A percentile compares a stretch with the other conserved stretches of the same genome.
These are phyloP conservation scores for Puccinia polysora DNA, from an alignment of 1,284 basidiomycete species.

Conservation along the genomic window DNA sequence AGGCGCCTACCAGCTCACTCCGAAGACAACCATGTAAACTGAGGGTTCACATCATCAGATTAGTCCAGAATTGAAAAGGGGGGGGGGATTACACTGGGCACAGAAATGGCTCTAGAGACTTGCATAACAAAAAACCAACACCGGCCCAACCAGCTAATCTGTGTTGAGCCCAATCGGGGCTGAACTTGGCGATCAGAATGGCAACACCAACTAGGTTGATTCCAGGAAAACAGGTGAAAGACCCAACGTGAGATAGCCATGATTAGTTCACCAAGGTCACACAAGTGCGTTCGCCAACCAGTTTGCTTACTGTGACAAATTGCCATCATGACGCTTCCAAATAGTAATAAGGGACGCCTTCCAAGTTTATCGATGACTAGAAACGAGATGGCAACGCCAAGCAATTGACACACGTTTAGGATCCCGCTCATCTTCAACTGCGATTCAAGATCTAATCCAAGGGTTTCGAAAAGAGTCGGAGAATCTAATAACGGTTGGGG, in stretches of 20 bases:
- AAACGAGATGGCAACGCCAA: slow-evolving; percentile 46
- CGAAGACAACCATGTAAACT: slow-evolving; percentile 47
- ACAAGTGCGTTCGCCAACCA: too few species aligned
- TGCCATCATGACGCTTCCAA: slow-evolving; percentile 42
- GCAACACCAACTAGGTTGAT: slow-evolving; percentile 39
- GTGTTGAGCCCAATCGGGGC: slow-evolving; percentile 43
- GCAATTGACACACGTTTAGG: slow-evolving; percentile 45
- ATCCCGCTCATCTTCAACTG: slow-evolving; percentile 45
- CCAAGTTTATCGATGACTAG: slow-evolving; percentile 45
- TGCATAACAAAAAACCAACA: slow-evolving; percentile 31
- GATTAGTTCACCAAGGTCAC: too few species aligned
- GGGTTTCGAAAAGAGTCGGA: slow-evolving; percentile 47
- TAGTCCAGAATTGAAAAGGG: too few species aligned
- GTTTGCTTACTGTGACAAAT: slow-evolving; percentile 19
- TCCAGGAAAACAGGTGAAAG: neutral
- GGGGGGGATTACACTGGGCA: too few species aligned
- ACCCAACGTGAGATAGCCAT: too few species aligned
- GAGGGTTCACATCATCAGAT: neutral
- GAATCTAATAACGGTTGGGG: slow-evolving; percentile 45
- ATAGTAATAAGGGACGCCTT: slow-evolving; percentile 44
- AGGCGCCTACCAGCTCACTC: slow-evolving; percentile 44
- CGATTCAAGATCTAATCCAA: slow-evolving; percentile 45
- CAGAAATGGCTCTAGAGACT: neutral
- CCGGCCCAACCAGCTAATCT: slow-evolving; percentile 44
- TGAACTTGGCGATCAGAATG: slow-evolving; percentile 32